phyloP scores from a whole-genome alignment of 805 yeast genomes.

The Metschnikowia amazonensis region DNA sequence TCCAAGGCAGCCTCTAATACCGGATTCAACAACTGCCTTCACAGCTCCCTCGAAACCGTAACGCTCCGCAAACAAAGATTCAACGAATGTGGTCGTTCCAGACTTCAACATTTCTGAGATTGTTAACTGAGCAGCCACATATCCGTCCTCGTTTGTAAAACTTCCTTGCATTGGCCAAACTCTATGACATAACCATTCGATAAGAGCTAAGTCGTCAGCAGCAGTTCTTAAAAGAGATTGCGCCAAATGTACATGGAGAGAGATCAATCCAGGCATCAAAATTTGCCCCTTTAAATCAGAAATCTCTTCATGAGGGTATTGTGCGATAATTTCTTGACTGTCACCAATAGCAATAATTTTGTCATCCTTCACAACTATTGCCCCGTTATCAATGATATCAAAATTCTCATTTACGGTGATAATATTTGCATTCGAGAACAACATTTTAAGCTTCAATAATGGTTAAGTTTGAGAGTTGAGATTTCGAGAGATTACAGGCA shows the following conservation, averaged over 20 bases:
- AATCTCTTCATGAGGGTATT: slow-evolving; percentile 6
- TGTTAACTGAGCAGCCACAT: slow-evolving; percentile 16
- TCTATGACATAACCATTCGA: slow-evolving; percentile 15
- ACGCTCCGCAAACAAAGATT: slow-evolving; percentile 15
- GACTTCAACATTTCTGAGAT: slow-evolving; percentile 17
- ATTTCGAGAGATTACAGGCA: background rate
- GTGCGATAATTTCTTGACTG: background rate
- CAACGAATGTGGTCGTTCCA: slow-evolving; percentile 17
- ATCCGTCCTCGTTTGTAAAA: slow-evolving; percentile 16
- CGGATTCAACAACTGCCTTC: slow-evolving; percentile 15
- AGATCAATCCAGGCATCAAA: slow-evolving; percentile 15
- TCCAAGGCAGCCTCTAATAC: slow-evolving; percentile 17
- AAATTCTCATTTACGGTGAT: slow-evolving; percentile 14
- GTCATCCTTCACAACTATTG: slow-evolving; percentile 12
- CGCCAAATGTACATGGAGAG: slow-evolving; percentile 16
- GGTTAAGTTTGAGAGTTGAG: background rate
- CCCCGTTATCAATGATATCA: slow-evolving; percentile 13
- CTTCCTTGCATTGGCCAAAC: slow-evolving; percentile 17
- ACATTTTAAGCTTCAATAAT: slow-evolving; percentile 4
- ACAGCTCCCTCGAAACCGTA: slow-evolving; percentile 17
- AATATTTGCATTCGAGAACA: slow-evolving; percentile 12
- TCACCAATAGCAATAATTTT: slow-evolving; percentile 13
- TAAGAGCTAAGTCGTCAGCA: slow-evolving; percentile 15
- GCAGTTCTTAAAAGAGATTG: slow-evolving; percentile 15
- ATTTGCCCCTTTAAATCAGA: slow-evolving; percentile 11